Conservation (phyloP, 1,284 basidiomycete genomes). For the Leccinum huronense region DNA sequence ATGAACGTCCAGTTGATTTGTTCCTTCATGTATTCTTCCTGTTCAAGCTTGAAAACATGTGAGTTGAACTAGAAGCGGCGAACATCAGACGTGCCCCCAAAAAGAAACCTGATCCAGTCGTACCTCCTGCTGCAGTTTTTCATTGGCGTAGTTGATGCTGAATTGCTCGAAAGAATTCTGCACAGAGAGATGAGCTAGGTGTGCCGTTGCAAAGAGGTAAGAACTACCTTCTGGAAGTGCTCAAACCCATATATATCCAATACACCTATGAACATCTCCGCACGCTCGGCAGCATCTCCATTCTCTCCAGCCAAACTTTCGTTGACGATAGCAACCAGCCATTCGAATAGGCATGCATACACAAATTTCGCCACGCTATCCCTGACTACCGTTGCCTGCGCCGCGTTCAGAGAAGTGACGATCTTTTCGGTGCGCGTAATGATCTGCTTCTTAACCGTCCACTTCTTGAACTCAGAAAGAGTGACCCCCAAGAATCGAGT, state of each 20-base stretch:
- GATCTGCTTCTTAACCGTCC: constrained; percentile 98
- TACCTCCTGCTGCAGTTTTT: constrained; percentile 95
- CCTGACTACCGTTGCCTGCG: constrained; percentile 92
- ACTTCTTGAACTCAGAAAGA: constrained; percentile 95
- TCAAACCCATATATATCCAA: constrained; percentile 97
- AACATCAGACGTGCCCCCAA: constrained; percentile 21
- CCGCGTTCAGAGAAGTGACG: constrained; percentile 79
- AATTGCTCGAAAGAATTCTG: constrained; percentile 99
- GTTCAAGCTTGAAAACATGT: constrained; percentile 99
- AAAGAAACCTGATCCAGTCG: constrained; percentile 11
- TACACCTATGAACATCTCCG: constrained; percentile 99
- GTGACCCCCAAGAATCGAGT: constrained; percentile 91
- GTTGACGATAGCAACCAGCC: constrained; percentile 97
- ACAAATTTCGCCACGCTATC: constrained; percentile 99
- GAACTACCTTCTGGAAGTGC: constrained; percentile 85
- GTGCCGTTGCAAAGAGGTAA: constrained; percentile 1
- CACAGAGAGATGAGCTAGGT: constrained; percentile 6
- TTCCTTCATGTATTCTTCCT: constrained; percentile 98
- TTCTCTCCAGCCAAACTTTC: constrained; percentile 91
- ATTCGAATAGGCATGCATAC: constrained; percentile 98
- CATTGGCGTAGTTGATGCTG: constrained; percentile 99
- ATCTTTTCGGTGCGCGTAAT: constrained; percentile 96
- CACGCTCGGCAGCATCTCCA: constrained; percentile 79
- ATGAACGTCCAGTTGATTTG: constrained; percentile 99
- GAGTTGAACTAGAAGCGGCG: constrained; percentile 76